These are phyloP conservation scores for Leccinum boreale DNA, from an alignment of 768 basidiomycete species.

Conservation along the genomic window DNA sequence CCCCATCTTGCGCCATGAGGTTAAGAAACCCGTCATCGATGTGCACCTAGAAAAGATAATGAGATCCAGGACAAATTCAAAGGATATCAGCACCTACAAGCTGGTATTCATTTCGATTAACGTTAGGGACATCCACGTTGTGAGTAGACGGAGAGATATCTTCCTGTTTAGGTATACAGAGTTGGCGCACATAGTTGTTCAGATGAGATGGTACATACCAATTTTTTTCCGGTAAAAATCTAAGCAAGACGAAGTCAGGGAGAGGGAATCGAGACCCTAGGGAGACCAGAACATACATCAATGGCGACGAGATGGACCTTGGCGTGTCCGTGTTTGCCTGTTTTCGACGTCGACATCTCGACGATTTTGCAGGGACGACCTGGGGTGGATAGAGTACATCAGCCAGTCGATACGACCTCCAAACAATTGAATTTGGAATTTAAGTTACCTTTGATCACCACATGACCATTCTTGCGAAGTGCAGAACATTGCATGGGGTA, in stretches of 20 bases:
- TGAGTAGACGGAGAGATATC: slow-evolving; percentile 96
- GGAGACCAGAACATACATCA: slow-evolving; percentile 63
- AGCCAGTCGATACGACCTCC: slow-evolving; percentile 2
- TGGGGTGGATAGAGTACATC: slow-evolving; percentile 21
- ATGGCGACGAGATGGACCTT: slow-evolving; percentile 97
- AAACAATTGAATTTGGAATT: background rate
- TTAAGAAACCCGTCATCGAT: slow-evolving; percentile 95
- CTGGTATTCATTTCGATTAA: slow-evolving; percentile 75
- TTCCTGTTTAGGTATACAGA: slow-evolving; percentile 50
- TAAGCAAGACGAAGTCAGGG: slow-evolving; percentile 30
- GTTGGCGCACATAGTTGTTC: background rate
- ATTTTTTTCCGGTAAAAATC: slow-evolving; percentile 99
- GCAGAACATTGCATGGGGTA: slow-evolving; percentile 96
- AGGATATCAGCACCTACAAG: slow-evolving; percentile 51
- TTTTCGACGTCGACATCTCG: slow-evolving; percentile 99
- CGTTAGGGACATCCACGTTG: slow-evolving; percentile 99
- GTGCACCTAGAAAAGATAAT: slow-evolving; percentile 53
- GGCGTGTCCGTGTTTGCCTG: slow-evolving; percentile 99
- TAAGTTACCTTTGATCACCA: slow-evolving; percentile 83
- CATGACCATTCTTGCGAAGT: slow-evolving; percentile 88
- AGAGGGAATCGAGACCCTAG: background rate
- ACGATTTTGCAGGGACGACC: slow-evolving; percentile 97
- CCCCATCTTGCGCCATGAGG: slow-evolving; percentile 82
- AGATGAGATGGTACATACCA: slow-evolving; percentile 47
- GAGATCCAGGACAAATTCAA: slow-evolving; percentile 1